Percentiles rank a stretch among this genome's conserved stretches.
Conservation (phyloP, 2,329 filamentous ascomycete genomes). For the Epichloe baconii region DNA sequence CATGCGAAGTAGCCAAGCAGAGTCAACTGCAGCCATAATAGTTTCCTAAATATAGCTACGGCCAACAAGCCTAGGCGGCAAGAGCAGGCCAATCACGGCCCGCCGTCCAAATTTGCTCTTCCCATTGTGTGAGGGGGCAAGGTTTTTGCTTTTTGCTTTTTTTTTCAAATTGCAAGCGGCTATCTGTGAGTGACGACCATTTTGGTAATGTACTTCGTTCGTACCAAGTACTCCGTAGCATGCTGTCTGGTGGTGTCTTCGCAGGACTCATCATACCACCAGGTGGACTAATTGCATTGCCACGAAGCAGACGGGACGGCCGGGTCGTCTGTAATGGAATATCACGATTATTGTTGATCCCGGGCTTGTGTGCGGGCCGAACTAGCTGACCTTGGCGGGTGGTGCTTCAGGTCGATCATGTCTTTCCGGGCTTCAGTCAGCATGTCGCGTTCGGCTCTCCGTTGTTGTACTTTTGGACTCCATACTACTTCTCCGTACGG, state of each 20-base stretch:
- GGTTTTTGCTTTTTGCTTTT: not conserved
- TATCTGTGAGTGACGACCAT: no score
- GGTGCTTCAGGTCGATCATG: not conserved
- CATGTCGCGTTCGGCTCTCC: no score
- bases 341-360: not conserved
- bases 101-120: slow-evolving; percentile 13
- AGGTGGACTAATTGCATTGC: no score
- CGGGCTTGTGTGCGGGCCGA: not conserved
- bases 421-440: no score
- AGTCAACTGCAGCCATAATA: slow-evolving; percentile 1
- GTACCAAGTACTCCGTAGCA: no score
- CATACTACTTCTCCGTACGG: no score
- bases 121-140: not conserved
- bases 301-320: no score
- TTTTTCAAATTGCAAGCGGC: no score
- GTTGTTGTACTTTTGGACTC: no score
- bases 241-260: no score
- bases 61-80: slow-evolving; percentile 18
- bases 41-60: slow-evolving; percentile 21
- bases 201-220: no score
- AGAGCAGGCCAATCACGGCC: slow-evolving; percentile 17
- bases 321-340: not conserved
- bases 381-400: not conserved
- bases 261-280: no score
- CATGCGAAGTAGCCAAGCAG: not conserved